Evolutionary conservation across 345 rosid genomes (phyloP), one percentile per base, ranked within the genome.

Genomic region (Euclidium syriacum): DNA sequence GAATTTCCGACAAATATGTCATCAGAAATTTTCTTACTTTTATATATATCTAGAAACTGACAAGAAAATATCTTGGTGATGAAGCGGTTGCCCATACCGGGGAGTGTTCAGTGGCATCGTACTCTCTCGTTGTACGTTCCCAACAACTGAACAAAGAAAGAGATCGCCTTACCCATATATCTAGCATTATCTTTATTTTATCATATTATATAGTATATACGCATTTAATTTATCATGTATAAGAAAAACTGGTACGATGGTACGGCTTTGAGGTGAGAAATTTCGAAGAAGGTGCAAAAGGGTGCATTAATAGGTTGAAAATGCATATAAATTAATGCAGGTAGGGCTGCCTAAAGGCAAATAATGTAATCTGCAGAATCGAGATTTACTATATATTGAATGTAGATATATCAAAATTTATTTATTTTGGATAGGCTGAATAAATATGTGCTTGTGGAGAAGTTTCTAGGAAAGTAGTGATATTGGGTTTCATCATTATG

Each of bases 241-340:
- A 46, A 50, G 30, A 44, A 51, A 44, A 51, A 44, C 17, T 18
- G 42, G 35, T 36, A 70, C 49, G 50, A 36, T 27, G 68, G 73
- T 61, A 69, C 56, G 68, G 73, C 33, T 46, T 53, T 30, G 62
- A 17, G 26, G 19, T 70, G 44, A 53, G 74, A 62, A 70, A 62
- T 46, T 70, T 62, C 68, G 57, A 27, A 70, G 74, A 70, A 70
- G 43, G 55, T 69, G 68, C 55, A 24, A 60, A 6, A 23, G 17
- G 17, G 36, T 29, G n/a, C n/a, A n/a, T n/a, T 29, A 29, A 29
- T 29, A 29, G 41, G 52, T 42, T 51, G 36, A 52, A 59, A 33
- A 41, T 52, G 54, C 14, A 51, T 6, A 60, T 52, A 26, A 11
- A 53, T 14, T 44, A 22, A 26, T 29, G 36, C 12, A 29, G 20